phyloP scores from a whole-genome alignment of 495 filamentous ascomycete species.

The Trichoderma reesei region DNA sequence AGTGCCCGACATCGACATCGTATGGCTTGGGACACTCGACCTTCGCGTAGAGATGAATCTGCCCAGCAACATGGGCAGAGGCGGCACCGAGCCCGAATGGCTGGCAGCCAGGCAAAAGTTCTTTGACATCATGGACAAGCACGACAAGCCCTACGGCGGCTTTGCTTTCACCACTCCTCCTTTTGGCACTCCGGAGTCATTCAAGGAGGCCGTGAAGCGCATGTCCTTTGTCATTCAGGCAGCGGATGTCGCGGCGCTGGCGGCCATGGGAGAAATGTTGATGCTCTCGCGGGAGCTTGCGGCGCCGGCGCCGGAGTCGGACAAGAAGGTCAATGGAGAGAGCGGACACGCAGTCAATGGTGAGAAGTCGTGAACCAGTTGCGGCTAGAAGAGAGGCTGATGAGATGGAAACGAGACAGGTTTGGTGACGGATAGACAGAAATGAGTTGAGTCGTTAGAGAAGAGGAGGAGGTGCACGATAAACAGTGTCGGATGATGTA shows the following conservation, averaged over 20 bases:
- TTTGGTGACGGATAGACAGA: too few relatives aligned
- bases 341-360: not conserved
- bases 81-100: conserved; percentile 31
- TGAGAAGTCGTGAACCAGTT: not conserved
- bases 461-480: not conserved
- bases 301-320: conserved; percentile 7
- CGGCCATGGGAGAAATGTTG: conserved; percentile 15
- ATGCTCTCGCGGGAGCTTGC: conserved; percentile 14
- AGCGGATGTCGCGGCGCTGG: conserved; percentile 21
- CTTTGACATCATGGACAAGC: conserved; percentile 27
- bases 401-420: too few relatives aligned
- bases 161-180: conserved; percentile 12
- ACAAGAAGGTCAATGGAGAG: not conserved
- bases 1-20: conserved; percentile 32
- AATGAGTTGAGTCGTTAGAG: not conserved
- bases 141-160: conserved; percentile 29
- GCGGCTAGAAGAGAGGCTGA: too few relatives aligned
- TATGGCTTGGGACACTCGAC: conserved; percentile 38
- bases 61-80: conserved; percentile 17
- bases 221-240: conserved; percentile 18
- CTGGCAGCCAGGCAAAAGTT: conserved; percentile 25
- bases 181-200: conserved; percentile 19
- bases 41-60: conserved; percentile 32
- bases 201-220: conserved; percentile 16
- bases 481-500: not conserved